Evolutionary conservation across 345 rosid species (phyloP).

Genomic region (Stellera chamaejasme): DNA sequence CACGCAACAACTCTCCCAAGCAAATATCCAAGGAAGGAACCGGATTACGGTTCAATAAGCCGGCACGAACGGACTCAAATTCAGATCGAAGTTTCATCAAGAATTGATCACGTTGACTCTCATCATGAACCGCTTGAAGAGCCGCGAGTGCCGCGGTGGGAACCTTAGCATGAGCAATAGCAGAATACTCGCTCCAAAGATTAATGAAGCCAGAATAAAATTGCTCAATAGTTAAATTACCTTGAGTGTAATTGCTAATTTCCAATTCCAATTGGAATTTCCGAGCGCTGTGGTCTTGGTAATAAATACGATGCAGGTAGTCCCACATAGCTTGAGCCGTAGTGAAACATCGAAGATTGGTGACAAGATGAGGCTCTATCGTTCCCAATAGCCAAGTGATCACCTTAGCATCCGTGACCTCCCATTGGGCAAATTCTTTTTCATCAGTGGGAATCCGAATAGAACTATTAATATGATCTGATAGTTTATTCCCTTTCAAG

Average conservation of each 20-base stretch:
- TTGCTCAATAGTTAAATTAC: constrained; percentile 8
- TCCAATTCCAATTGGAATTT: constrained; percentile 4
- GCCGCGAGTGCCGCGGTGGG: not conserved
- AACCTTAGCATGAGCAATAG: not conserved
- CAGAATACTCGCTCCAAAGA: not conserved
- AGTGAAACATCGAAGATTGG: not conserved
- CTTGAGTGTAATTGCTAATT: too few relatives aligned
- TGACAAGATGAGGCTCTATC: not conserved
- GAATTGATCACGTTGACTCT: constrained; percentile 10
- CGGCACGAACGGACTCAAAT: not conserved
- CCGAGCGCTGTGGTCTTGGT: not conserved
- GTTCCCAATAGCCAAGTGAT: not conserved
- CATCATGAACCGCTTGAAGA: constrained; percentile 6
- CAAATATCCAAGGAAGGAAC: constrained; percentile 6
- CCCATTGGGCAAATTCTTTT: too few relatives aligned
- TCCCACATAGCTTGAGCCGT: not conserved
- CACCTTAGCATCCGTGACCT: too few relatives aligned
- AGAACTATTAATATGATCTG: constrained; percentile 1
- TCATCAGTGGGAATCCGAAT: too few relatives aligned
- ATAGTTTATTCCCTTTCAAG: constrained; percentile 4
- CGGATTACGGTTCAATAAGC: constrained; percentile 4
- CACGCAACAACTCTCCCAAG: constrained; percentile 1
- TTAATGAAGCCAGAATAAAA: constrained; percentile 11
- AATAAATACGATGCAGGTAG: not conserved
- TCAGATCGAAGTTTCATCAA: constrained; percentile 10